Evolutionary conservation across 164 flowering plant genomes (phyloP).

Genomic region (Vitis labrusca): DNA sequence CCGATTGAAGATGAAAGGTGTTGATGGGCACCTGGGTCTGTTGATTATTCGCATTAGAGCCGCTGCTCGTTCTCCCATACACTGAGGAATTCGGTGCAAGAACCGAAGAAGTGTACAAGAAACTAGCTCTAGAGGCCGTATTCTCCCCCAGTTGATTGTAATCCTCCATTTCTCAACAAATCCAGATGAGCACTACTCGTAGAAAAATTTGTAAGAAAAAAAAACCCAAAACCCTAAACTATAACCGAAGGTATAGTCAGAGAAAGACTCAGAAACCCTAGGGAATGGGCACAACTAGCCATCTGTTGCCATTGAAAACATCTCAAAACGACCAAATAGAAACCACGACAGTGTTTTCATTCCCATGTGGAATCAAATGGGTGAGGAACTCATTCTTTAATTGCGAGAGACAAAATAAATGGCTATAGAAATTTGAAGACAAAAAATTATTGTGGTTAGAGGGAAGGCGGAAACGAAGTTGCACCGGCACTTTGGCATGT

Average conservation of each 20-base stretch:
- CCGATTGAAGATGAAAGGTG: conserved; percentile 41
- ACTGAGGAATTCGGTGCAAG: conserved; percentile 35
- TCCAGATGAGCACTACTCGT: conserved; percentile 5
- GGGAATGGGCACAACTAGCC: background rate
- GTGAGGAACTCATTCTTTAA: background rate
- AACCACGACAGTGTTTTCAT: background rate
- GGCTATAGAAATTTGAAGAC: too few species aligned
- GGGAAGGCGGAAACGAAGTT: too few species aligned
- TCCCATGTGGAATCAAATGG: background rate
- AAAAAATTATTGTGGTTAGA: too few species aligned
- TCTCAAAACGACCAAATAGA: too few species aligned
- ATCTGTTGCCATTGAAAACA: too few species aligned
- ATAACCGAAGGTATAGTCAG: background rate
- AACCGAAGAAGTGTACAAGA: conserved; percentile 38
- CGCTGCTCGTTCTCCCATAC: conserved; percentile 33
- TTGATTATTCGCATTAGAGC: conserved; percentile 21
- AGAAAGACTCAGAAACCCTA: conserved; percentile 23
- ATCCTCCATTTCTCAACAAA: conserved; percentile 40
- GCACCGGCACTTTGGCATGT: too few species aligned
- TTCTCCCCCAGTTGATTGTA: conserved; percentile 42
- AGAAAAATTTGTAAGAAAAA: background rate
- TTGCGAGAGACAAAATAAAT: too few species aligned
- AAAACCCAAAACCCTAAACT: conserved; percentile 26
- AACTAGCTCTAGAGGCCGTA: conserved; percentile 40
- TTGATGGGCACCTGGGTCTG: conserved; percentile 21